Base-by-base conservation (phyloP, 2,329 filamentous ascomycete genomes). In the Penicillium sp. region DNA sequence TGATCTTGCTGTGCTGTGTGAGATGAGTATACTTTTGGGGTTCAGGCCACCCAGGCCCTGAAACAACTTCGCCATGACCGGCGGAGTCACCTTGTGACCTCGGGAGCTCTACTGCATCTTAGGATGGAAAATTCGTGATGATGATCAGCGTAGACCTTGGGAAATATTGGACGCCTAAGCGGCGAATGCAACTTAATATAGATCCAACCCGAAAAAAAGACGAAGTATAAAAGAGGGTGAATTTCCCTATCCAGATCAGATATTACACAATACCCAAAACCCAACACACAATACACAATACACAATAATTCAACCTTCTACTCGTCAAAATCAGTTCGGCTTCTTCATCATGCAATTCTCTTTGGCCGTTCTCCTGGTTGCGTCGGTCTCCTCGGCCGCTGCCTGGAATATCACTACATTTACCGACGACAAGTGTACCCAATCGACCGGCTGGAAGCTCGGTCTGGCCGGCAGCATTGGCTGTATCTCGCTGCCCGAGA, bases 401-500 rank as follows among this genome's bases (percentile, higher is more conserved):
- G 47, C 51, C 36, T 50, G 47, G 47, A 50, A 47, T 10, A n/a
- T 50, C 28, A 49, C 44, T 8, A 47, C 26, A 24, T 51, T 45
- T 36, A 49, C 10, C 34, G 52, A 52, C 38, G 24, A 28, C 42
- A 39, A 48, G 10, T 49, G 52, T 26, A 52, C 49, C 24, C 21
- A 47, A 23, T 24, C 42, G 3, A 44, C 18, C 3, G 51, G 33
- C 9, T 39, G 18, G 33, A 24, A 42, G 2, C 18, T 24, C 12
- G 18, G 6, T 10, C 10, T n/a, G 36, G 21, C 13, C 23, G 10
- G 12, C 9, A 36, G 34, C 28, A 53, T 53, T 31, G 46, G 51
- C 28, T 53, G 51, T 18, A 12, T 53, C 12, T 16, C 34, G 2
- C 10, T 49, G 24, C 5, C 4, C 1, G 33, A 53, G n/a, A 21